Percentiles rank a stretch among this genome's conserved stretches.
These are phyloP conservation scores for Exophiala sp. DNA, from an alignment of 2,329 filamentous ascomycete species.

Conservation along the genomic window DNA sequence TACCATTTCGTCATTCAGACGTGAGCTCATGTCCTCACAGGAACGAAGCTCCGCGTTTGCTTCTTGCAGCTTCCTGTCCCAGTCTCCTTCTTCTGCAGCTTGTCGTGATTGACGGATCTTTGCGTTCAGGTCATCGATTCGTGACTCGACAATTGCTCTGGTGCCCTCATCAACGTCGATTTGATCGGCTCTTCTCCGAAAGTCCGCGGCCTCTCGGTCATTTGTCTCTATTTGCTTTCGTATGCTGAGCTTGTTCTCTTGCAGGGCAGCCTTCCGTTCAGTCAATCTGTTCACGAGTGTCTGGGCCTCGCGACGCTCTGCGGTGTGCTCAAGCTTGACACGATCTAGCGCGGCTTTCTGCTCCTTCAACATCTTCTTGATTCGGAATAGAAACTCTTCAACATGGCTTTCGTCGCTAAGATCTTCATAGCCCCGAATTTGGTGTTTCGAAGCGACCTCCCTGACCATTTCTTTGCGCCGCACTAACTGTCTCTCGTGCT, in stretches of 20 bases:
- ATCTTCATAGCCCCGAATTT: conserved; percentile 77
- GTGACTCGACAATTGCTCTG: conserved; percentile 68
- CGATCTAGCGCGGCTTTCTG: conserved; percentile 74
- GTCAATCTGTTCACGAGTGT: conserved; percentile 65
- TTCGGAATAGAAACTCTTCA: conserved; percentile 67
- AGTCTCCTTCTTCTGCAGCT: conserved; percentile 58
- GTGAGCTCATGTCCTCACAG: conserved; percentile 66
- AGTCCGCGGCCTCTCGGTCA: conserved; percentile 59
- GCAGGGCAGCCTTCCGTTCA: conserved; percentile 63
- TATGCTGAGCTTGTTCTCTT: conserved; percentile 67
- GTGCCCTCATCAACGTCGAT: conserved; percentile 81
- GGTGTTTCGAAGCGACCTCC: conserved; percentile 68
- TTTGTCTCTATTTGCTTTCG: conserved; percentile 67
- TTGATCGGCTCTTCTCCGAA: conserved; percentile 64
- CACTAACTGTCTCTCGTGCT: conserved; percentile 72
- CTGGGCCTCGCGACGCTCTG: conserved; percentile 70
- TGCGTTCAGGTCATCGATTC: conserved; percentile 62
- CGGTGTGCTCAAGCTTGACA: conserved; percentile 64
- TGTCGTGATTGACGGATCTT: conserved; percentile 57
- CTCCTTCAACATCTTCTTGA: conserved; percentile 68
- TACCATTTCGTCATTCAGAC: conserved; percentile 71
- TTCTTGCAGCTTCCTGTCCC: conserved; percentile 64
- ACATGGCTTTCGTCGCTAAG: conserved; percentile 69
- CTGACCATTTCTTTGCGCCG: conserved; percentile 68
- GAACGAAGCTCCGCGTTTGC: conserved; percentile 60